Evolutionary conservation across 2,329 filamentous ascomycete genomes (phyloP).

Genomic region (Epichloe hybrida): DNA sequence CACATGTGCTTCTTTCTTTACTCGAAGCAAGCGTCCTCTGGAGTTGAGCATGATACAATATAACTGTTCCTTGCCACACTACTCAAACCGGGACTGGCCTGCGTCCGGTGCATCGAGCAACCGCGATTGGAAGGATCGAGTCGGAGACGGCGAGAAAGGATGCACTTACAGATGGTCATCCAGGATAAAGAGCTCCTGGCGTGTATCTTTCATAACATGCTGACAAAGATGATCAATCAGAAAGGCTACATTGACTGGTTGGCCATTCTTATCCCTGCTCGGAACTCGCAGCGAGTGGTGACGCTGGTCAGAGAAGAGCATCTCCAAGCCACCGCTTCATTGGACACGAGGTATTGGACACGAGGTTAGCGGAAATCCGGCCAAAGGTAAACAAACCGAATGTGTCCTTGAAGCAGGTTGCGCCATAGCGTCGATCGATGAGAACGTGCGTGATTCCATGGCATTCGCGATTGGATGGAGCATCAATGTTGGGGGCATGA

Average conservation of each 20-base stretch:
- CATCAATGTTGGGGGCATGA: background rate
- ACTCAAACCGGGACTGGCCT: background rate
- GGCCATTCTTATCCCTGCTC: conserved; percentile 41
- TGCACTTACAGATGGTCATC: conserved; percentile 70
- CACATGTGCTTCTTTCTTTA: no score
- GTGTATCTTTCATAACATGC: conserved; percentile 69
- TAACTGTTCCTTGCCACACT: background rate
- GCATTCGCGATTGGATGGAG: background rate
- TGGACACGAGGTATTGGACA: background rate
- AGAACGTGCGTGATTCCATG: background rate
- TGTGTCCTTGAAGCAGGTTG: background rate
- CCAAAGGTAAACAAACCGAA: background rate
- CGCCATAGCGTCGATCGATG: background rate
- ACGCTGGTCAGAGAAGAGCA: conserved; percentile 77
- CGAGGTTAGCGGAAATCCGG: background rate
- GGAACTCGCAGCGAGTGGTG: conserved; percentile 61
- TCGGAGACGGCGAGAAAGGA: conserved; percentile 5
- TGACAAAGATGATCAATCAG: conserved; percentile 70
- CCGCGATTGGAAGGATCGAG: background rate
- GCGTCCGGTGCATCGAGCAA: background rate
- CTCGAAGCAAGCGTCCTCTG: background rate
- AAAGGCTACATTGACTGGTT: conserved; percentile 54
- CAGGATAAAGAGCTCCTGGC: conserved; percentile 81
- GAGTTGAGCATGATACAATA: background rate
- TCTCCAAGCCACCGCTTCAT: conserved; percentile 74